Evolutionary conservation across 2,329 filamentous ascomycete genomes (phyloP).

Genomic region (Aspergillus fumigatiaffinis): DNA sequence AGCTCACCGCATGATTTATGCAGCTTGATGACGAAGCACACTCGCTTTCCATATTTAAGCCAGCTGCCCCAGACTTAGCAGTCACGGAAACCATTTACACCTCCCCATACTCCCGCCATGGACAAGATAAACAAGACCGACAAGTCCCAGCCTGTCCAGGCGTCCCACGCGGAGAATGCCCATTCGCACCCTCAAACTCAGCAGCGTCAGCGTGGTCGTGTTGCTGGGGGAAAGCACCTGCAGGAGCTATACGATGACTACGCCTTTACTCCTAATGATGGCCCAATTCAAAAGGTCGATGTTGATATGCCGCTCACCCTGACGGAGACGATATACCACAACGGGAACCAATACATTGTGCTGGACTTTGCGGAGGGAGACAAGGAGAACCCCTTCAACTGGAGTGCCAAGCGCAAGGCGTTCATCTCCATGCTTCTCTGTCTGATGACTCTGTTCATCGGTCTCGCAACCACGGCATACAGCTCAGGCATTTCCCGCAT

Average conservation of each 20-base stretch:
- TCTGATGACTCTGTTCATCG: constrained; percentile 53
- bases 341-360: constrained; percentile 45
- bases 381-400: constrained; percentile 52
- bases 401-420: constrained; percentile 42
- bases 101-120: constrained; percentile 12
- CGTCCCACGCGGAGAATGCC: constrained; percentile 23
- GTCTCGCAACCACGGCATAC: constrained; percentile 53
- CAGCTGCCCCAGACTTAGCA: too few species aligned
- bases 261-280: constrained; percentile 13
- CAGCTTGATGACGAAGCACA: too few species aligned
- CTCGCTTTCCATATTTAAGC: too few species aligned
- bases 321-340: constrained; percentile 39
- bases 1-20: too few species aligned
- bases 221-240: constrained; percentile 27
- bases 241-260: constrained; percentile 20
- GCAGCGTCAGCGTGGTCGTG: constrained; percentile 11
- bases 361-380: constrained; percentile 47
- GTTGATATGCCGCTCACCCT: constrained; percentile 49
- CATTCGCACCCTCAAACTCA: constrained; percentile 7
- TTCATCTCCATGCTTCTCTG: constrained; percentile 48
- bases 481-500: constrained; percentile 48
- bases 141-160: constrained; percentile 19
- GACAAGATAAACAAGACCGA: constrained; percentile 19
- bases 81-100: background rate
- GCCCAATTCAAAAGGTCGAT: constrained; percentile 37